These are phyloP conservation scores for Hypoxylon sp. DNA, from an alignment of 2,329 filamentous ascomycete species.

Conservation along the genomic window DNA sequence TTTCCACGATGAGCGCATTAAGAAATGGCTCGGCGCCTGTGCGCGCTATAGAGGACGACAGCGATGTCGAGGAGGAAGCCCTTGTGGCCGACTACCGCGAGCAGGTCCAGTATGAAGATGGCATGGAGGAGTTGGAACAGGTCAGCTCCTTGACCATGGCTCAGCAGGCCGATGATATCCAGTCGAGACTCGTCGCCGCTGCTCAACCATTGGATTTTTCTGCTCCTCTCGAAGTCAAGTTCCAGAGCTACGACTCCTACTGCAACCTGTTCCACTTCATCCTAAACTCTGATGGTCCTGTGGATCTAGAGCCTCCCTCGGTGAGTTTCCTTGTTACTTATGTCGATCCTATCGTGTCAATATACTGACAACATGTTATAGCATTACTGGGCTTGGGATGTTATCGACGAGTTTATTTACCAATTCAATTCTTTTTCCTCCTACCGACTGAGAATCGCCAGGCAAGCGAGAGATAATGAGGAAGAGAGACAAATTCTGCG, in stretches of 20 bases:
- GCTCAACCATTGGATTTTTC: conserved; percentile 97
- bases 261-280: conserved; percentile 99
- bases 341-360: not conserved
- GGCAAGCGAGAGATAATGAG: conserved; percentile 82
- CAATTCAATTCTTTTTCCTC: conserved; percentile 99
- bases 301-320: conserved; percentile 95
- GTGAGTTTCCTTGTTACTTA: conserved; percentile 69
- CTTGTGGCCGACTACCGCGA: conserved; percentile 96
- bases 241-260: conserved; percentile 99
- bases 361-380: conserved; percentile 59
- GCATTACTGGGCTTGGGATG: conserved; percentile 99
- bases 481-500: conserved; percentile 93
- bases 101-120: conserved; percentile 94
- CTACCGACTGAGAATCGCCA: conserved; percentile 92
- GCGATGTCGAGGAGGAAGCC: conserved; percentile 95
- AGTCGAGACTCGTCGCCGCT: conserved; percentile 90
- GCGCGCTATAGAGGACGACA: conserved; percentile 81
- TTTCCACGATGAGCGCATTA: conserved; percentile 70
- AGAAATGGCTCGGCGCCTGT: conserved; percentile 73
- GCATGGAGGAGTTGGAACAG: conserved; percentile 85
- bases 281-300: conserved; percentile 98
- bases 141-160: conserved; percentile 77
- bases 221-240: conserved; percentile 95
- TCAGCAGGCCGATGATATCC: conserved; percentile 89
- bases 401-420: conserved; percentile 99